Percentiles rank a stretch among this genome's conserved stretches.
Evolutionary conservation across 768 basidiomycete species (phyloP).

Genomic region (Lepiota venenata): DNA sequence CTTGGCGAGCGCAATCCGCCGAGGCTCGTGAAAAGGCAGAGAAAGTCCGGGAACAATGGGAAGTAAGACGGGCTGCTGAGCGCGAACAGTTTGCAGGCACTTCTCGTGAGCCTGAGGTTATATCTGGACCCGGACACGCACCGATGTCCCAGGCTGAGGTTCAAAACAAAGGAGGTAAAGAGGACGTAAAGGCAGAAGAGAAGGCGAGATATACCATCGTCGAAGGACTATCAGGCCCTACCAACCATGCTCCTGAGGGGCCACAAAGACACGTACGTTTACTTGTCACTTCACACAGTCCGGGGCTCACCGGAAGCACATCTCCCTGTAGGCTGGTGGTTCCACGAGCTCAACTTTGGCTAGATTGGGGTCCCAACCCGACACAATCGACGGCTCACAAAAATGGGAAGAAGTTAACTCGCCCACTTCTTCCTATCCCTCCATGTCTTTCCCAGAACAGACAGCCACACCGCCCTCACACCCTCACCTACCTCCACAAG

Average conservation of each 20-base stretch:
- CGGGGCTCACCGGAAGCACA: neutral
- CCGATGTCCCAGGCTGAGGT: too few relatives aligned
- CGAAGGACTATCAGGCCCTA: slow-evolving; percentile 30
- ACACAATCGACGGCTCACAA: slow-evolving; percentile 43
- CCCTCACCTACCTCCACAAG: slow-evolving; percentile 14
- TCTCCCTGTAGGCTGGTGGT: neutral
- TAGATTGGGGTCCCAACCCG: slow-evolving; percentile 24
- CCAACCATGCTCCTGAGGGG: slow-evolving; percentile 16
- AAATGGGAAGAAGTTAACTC: slow-evolving; percentile 76
- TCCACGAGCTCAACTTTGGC: slow-evolving; percentile 12
- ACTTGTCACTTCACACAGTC: neutral
- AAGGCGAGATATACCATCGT: neutral
- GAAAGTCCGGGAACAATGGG: slow-evolving; percentile 70
- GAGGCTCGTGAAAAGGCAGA: slow-evolving; percentile 74
- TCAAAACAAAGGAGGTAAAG: neutral
- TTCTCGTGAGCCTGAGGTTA: slow-evolving; percentile 18
- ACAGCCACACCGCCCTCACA: slow-evolving; percentile 47
- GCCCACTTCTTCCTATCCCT: slow-evolving; percentile 70
- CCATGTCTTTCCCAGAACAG: slow-evolving; percentile 69
- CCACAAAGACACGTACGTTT: neutral
- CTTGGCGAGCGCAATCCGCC: slow-evolving; percentile 73
- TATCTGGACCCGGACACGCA: slow-evolving; percentile 4
- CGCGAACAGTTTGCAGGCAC: slow-evolving; percentile 30
- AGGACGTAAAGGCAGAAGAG: neutral
- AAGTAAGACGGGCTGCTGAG: slow-evolving; percentile 48